Base-by-base conservation (phyloP, 805 yeast genomes). In the Candida patagonica region DNA sequence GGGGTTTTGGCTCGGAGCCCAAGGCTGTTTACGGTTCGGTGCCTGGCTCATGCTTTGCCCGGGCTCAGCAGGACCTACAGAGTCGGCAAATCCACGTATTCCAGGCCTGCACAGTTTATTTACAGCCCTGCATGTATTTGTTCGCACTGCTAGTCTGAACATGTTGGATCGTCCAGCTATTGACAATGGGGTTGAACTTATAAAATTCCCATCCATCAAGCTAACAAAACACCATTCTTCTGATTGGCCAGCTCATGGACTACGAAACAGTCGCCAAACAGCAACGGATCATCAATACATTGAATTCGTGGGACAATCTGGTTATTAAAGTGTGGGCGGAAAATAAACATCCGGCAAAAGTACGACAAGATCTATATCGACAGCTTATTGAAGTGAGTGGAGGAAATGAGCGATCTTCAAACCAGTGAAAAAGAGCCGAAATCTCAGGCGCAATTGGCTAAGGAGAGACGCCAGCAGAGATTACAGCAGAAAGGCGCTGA, bases 1-100 rank as follows among this genome's bases (percentile, higher is more conserved):
- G 29, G 78, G 65, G 39, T 65, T 70, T 63, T 85, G 95, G 5
- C 78, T 68, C 6, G 65, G 61, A 1, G 94, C 75, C 95, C 95
- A 85, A 9, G 82, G 68, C 10, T 60, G 67, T 6, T 62, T 63
- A 48, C 87, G 68, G 62, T 85, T 85, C 35, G 95, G 94, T 1
- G 95, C 84, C 63, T 82, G 94, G 30, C 39, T 38, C 23, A 23
- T 22, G 22, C n/a, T n/a, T n/a, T n/a, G n/a, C n/a, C n/a, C n/a
- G n/a, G n/a, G n/a, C n/a, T n/a, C n/a, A n/a, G n/a, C n/a, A n/a
- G n/a, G n/a, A n/a, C n/a, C n/a, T n/a, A n/a, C n/a, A n/a, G n/a
- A n/a, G n/a, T n/a, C n/a, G n/a, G n/a, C n/a, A n/a, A n/a, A n/a
- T n/a, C n/a, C n/a, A n/a, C n/a, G n/a, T n/a, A n/a, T n/a, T n/a